Evolutionary conservation across 108 stramenopile species (phyloP).

Genomic region (Pseudonitzschia pungens): DNA sequence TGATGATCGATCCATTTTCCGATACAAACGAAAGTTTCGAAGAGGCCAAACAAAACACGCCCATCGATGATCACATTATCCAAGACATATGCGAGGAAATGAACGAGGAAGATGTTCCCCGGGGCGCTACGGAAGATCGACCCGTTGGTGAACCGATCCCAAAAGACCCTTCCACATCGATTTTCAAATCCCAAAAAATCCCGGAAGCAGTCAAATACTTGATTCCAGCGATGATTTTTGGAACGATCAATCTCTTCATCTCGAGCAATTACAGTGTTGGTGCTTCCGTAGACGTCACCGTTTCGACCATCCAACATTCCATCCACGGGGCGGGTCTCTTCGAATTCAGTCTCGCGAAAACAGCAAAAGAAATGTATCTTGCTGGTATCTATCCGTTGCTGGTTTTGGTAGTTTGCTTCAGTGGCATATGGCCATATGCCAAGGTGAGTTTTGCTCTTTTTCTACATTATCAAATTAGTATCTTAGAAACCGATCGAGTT

Average conservation of each 20-base stretch:
- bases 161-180: slow-evolving; percentile 6
- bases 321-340: slow-evolving; percentile 60
- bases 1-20: slow-evolving; percentile 1
- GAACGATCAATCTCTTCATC: slow-evolving; percentile 55
- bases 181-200: slow-evolving; percentile 21
- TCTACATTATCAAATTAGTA: no score
- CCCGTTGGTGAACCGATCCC: slow-evolving; percentile 3
- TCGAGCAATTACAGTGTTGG: slow-evolving; percentile 74
- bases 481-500: no score
- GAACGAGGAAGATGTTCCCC: slow-evolving; percentile 5
- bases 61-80: slow-evolving; percentile 15
- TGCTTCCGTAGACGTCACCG: slow-evolving; percentile 68
- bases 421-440: slow-evolving; percentile 91
- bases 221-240: slow-evolving; percentile 50
- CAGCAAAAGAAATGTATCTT: slow-evolving; percentile 75
- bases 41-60: slow-evolving; percentile 14
- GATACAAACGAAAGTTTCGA: neutral
- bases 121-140: slow-evolving; percentile 18
- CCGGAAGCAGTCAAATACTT: slow-evolving; percentile 25
- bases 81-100: slow-evolving; percentile 20
- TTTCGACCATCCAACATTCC: slow-evolving; percentile 31
- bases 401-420: slow-evolving; percentile 79
- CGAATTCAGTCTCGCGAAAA: slow-evolving; percentile 73
- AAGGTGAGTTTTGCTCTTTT: slow-evolving; percentile 34
- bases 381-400: slow-evolving; percentile 88